A percentile compares a stretch with the other conserved stretches of the same genome.
Conservation (phyloP, 805 yeast species). For the Metschnikowia noctiluminum region DNA sequence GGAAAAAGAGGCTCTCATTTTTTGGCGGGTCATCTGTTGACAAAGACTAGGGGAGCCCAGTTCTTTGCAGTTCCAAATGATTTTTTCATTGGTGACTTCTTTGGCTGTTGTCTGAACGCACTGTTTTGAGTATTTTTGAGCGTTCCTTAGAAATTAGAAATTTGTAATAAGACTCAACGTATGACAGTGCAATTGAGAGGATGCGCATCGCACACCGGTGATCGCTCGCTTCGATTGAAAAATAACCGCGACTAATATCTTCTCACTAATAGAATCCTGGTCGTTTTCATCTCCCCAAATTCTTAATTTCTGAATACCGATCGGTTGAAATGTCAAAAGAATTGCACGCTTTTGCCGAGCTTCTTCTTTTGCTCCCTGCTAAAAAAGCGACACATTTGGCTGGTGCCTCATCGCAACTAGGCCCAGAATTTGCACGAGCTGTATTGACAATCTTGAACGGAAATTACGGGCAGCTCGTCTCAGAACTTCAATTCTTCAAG, state of each 20-base stretch:
- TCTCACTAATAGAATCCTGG: too few relatives aligned
- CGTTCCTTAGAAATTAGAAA: too few relatives aligned
- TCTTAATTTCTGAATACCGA: background rate
- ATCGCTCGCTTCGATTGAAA: too few relatives aligned
- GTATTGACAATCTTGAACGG: slow-evolving; percentile 20
- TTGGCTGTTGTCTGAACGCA: too few relatives aligned
- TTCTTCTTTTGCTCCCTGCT: slow-evolving; percentile 16
- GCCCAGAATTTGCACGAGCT: background rate
- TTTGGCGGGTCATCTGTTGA: slow-evolving; percentile 17
- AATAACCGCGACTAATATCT: too few relatives aligned
- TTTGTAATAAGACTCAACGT: too few relatives aligned
- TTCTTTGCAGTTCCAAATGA: background rate
- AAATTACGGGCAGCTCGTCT: slow-evolving; percentile 22
- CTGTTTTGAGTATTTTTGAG: too few relatives aligned
- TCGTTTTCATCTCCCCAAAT: too few relatives aligned
- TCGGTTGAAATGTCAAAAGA: background rate
- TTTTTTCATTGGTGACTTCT: too few relatives aligned
- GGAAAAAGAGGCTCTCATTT: slow-evolving; percentile 24
- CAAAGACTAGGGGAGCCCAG: background rate
- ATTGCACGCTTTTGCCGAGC: slow-evolving; percentile 13
- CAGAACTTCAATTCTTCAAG: slow-evolving; percentile 21
- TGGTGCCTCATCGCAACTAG: background rate
- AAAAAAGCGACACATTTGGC: background rate
- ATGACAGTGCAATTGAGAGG: too few relatives aligned
- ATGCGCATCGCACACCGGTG: too few relatives aligned